Evolutionary conservation across 225 moss, liverwort and hornwort genomes (phyloP), one percentile per base, ranked within the genome.

Genomic region (Marchantia polymorpha): DNA sequence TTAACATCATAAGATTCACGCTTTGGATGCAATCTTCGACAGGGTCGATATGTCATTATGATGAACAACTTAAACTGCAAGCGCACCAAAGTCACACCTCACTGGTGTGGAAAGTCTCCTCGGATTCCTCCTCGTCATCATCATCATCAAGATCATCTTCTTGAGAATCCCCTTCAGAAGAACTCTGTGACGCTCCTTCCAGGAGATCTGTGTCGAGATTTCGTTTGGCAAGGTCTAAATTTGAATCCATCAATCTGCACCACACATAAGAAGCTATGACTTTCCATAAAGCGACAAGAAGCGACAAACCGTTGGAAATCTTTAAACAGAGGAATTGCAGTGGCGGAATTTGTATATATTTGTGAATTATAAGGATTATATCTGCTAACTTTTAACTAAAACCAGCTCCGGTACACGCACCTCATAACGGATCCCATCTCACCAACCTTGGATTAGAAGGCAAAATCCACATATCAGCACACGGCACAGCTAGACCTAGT

Each of bases 141-240:
- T 77, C 77, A 13, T 77, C 77, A 13, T 76, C 75, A 29, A 25
- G 48, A 76, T 76, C 31, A 16, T 61, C 48, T 12, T 64, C 61
- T 16, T 49, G 13, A n/a, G 48, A 23, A 20, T 64, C 48, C 7
- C 51, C 77, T 9, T 64, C 77, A 11, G 64, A 23, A 13, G 52
- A 26, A 25, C 25, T 50, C 23, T 19, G 12, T 50, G 26, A 65
- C 49, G 12, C 74, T 75, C 26, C 77, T 14, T 49, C 76, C 49
- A 25, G 2, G 13, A 46, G 0, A 7, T 9, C 19, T 48, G 25
- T n/a, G 17, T 51, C 64, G 25, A 25, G 9, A n/a, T n/a, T n/a
- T 77, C 16, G 49, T 5, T 51, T 65, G 49, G 48, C 22, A 23
- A 51, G 23, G 26, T 48, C 64, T 25, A 26, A 23, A 12, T 64